Conservation (phyloP, 1,284 basidiomycete genomes). For the Marasmius sp. region DNA sequence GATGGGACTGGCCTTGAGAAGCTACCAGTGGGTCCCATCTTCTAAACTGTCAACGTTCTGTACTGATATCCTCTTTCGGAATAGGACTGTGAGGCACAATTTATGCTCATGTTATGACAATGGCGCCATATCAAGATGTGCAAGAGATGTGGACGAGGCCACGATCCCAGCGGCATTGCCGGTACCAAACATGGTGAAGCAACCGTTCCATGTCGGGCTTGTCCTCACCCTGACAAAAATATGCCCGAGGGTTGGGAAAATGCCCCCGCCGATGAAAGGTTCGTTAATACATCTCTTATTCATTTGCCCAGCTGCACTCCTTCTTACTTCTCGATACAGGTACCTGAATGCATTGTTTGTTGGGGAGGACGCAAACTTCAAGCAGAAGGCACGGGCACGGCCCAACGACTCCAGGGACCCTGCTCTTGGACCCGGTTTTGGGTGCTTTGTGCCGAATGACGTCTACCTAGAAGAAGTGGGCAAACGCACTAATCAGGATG, state of each 20-base stretch:
- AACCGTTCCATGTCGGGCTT: conserved; percentile 15
- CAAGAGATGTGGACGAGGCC: conserved; percentile 12
- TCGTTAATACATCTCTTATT: no score
- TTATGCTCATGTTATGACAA: conserved; percentile 7
- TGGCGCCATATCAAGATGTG: conserved; percentile 13
- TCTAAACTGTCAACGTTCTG: no score
- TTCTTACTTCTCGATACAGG: no score
- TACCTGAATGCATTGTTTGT: no score
- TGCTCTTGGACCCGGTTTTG: conserved; percentile 19
- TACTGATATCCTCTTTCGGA: not conserved
- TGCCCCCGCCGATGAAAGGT: conserved; percentile 2
- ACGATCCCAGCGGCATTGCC: conserved; percentile 8
- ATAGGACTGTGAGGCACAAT: conserved; percentile 6
- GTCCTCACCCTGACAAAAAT: conserved; percentile 17
- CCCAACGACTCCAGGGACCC: conserved; percentile 12
- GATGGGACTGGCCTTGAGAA: not conserved
- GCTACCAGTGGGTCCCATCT: conserved; percentile 1
- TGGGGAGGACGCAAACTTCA: conserved; percentile 23
- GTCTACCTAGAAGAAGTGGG: conserved; percentile 12
- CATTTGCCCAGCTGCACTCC: no score
- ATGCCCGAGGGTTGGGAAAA: conserved; percentile 14
- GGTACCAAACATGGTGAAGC: conserved; percentile 9
- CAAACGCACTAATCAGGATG: conserved; percentile 15
- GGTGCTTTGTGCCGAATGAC: conserved; percentile 13
- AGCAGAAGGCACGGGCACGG: conserved; percentile 13